A percentile compares a stretch with the other conserved stretches of the same genome.
phyloP scores from a whole-genome alignment of 306 rosid genomes.

The Cyclanthera cordifolia region DNA sequence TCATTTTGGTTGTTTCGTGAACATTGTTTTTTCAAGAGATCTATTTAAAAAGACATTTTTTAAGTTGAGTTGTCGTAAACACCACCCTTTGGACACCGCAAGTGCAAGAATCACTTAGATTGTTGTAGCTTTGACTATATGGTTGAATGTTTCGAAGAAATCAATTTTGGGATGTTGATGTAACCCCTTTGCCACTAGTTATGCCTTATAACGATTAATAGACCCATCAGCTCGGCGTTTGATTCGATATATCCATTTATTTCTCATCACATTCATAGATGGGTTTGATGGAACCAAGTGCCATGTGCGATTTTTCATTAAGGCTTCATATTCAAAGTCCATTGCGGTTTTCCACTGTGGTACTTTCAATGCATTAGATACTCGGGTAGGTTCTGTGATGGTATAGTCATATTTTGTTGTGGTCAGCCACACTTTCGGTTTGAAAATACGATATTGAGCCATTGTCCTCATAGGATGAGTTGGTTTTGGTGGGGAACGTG shows the following conservation, averaged over 20 bases:
- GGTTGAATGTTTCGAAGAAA: not conserved
- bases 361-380: not conserved
- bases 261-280: not conserved
- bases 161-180: not conserved
- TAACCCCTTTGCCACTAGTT: not conserved
- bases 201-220: too few species aligned
- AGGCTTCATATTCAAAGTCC: not conserved
- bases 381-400: not conserved
- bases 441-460: not conserved
- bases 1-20: not conserved
- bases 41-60: too few species aligned
- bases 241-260: not conserved
- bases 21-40: too few species aligned
- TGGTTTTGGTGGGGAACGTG: too few species aligned
- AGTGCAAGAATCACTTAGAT: too few species aligned
- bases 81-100: not conserved
- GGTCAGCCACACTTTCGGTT: not conserved
- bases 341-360: not conserved
- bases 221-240: too few species aligned
- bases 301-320: not conserved
- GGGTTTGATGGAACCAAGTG: not conserved
- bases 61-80: not conserved
- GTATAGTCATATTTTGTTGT: fast-evolving
- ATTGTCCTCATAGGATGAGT: not conserved
- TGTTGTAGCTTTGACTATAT: not conserved